Evolutionary conservation across 495 filamentous ascomycete genomes (phyloP).

Genomic region (Penicillium cataractarum): DNA sequence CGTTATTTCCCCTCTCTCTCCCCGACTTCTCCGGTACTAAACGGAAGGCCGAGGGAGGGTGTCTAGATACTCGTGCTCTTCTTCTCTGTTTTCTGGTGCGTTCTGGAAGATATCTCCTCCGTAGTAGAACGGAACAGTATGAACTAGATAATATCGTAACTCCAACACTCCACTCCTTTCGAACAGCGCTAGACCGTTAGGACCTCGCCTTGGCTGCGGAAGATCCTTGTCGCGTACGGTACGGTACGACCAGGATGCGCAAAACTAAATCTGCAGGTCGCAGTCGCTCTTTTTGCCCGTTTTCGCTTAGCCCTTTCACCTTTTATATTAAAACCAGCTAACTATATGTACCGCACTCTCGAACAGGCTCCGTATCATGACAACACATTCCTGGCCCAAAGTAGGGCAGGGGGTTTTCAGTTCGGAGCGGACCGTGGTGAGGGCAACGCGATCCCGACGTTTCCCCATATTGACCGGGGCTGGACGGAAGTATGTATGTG

Average conservation of each 20-base stretch:
- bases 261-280: neutral
- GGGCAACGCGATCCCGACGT: conserved; percentile 11
- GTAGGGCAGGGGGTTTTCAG: conserved; percentile 2
- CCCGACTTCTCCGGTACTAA: conserved; percentile 13
- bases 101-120: neutral
- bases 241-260: neutral
- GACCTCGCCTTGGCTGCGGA: neutral
- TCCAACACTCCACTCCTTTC: neutral
- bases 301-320: neutral
- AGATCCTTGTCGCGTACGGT: conserved; percentile 1
- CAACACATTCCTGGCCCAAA: conserved; percentile 2
- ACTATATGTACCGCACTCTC: neutral
- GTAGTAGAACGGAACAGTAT: neutral
- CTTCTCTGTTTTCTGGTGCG: neutral
- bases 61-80: neutral
- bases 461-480: neutral
- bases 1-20: neutral
- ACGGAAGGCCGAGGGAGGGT: neutral
- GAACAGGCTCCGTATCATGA: neutral
- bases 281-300: conserved; percentile 1
- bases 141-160: neutral
- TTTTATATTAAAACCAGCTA: neutral
- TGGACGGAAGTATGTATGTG: neutral
- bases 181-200: neutral
- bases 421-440: conserved; percentile 17